Conservation (phyloP, 805 yeast species). For the Starmerella roubikii region DNA sequence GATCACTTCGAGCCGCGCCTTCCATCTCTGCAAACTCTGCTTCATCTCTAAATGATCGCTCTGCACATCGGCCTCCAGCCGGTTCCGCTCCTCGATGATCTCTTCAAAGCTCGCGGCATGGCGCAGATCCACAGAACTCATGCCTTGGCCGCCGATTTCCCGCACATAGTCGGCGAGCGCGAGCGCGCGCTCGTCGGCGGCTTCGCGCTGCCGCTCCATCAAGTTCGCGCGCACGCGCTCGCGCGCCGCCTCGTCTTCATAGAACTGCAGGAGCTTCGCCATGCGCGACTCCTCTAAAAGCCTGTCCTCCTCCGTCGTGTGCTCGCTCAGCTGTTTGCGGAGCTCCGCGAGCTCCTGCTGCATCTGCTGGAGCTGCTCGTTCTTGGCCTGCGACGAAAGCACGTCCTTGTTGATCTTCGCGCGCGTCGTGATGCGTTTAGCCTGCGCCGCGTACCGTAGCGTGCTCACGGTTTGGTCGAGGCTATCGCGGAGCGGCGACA, state of each 20-base stretch:
- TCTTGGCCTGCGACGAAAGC: constrained; percentile 29
- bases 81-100: constrained; percentile 8
- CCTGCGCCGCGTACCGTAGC: constrained; percentile 62
- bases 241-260: constrained; percentile 23
- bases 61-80: constrained; percentile 3
- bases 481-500: constrained; percentile 51
- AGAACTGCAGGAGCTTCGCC: constrained; percentile 21
- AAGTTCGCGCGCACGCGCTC: constrained; percentile 19
- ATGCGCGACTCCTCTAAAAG: constrained; percentile 16
- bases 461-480: constrained; percentile 69
- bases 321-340: constrained; percentile 23
- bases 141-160: constrained; percentile 18
- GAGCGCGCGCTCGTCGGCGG: constrained; percentile 17
- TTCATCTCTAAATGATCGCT: neutral
- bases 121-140: constrained; percentile 14
- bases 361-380: constrained; percentile 29
- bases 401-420: constrained; percentile 42
- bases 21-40: constrained; percentile 1
- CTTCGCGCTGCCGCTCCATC: constrained; percentile 17
- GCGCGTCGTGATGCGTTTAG: constrained; percentile 49
- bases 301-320: constrained; percentile 19
- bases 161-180: constrained; percentile 19
- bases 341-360: constrained; percentile 28
- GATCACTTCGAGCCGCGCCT: neutral
- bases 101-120: constrained; percentile 5